Evolutionary conservation across 495 filamentous ascomycete genomes (phyloP), one percentile per base, ranked within the genome.

Genomic region (Stereocaulon alpinum): DNA sequence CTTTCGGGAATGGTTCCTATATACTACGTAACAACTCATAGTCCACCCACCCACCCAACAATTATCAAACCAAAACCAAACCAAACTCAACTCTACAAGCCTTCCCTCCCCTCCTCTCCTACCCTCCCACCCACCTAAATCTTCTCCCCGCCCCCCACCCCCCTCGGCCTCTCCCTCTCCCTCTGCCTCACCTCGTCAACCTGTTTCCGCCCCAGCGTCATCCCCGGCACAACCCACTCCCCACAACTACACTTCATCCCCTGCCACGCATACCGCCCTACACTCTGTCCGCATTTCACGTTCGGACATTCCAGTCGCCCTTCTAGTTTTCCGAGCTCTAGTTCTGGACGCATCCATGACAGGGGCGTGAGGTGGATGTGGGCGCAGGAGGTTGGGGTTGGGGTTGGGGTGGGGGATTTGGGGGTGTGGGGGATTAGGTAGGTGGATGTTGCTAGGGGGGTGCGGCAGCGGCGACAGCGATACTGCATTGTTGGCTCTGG

Each of bases 201-300:
- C 62, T 85, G 82, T 53, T 86, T 84, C 70, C 83, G 86, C 40
- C 88, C 84, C 58, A 96, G 73, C 60, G 84, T 89, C 65, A 96
- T 90, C 10, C 86, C 91, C n/a, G 94, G 94, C 20, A 89, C 83
- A 11, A 95, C 77, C 91, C 94, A 96, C 37, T 86, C 80, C 41
- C 85, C 83, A 71, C 93, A 97, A 63, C 85, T 95, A 74, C 93
- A 98, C 71, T 82, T 85, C 75, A 96, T 82, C 56, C 94, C 93
- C 67, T 94, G 87, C 92, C 94, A 98, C 32, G 91, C 87, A 66
- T 96, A 96, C 62, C 91, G 85, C 44, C 94, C 93, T 24, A 97
- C 82, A 50, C 90, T 88, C 20, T 85, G 81, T 15, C 71, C 74
- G 67, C 93, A 96, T 63, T 85, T 87, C 0, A 67, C 40, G 63